Conservation (phyloP, 208 protist genomes). For the Spongospora subterranea region DNA sequence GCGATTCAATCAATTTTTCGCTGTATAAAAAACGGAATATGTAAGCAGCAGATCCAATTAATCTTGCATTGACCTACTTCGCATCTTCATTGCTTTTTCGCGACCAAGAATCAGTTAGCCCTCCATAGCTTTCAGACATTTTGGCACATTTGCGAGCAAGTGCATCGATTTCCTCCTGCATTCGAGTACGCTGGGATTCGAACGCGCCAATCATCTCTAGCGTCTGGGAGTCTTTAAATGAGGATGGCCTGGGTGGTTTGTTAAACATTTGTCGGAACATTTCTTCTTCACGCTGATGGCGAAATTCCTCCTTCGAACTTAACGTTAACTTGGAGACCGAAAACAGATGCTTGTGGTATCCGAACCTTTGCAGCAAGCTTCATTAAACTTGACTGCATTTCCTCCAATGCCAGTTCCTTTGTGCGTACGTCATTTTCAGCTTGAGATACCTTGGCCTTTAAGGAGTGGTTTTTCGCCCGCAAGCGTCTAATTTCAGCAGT, state of each 20-base stretch:
- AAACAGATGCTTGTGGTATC: background rate
- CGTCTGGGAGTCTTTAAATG: slow-evolving; percentile 1
- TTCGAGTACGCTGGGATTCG: slow-evolving; percentile 29
- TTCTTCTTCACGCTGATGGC: background rate
- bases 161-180: slow-evolving; percentile 55
- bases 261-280: slow-evolving; percentile 27
- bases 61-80: background rate
- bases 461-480: slow-evolving; percentile 1
- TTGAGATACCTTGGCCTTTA: slow-evolving; percentile 6
- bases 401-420: background rate
- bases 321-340: background rate
- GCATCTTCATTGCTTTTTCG: background rate
- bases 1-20: background rate
- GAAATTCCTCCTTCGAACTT: background rate
- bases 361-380: slow-evolving; percentile 5
- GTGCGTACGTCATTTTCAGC: background rate
- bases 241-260: background rate
- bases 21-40: background rate
- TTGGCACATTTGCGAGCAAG: background rate
- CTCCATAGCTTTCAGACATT: background rate
- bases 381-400: background rate
- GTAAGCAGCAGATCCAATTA: background rate
- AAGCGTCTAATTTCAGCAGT: background rate
- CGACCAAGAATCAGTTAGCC: background rate
- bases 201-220: slow-evolving; percentile 49